A percentile compares a stretch with the other conserved stretches of the same genome.
Evolutionary conservation across 495 filamentous ascomycete species (phyloP).

Genomic region (Neurospora sp.): DNA sequence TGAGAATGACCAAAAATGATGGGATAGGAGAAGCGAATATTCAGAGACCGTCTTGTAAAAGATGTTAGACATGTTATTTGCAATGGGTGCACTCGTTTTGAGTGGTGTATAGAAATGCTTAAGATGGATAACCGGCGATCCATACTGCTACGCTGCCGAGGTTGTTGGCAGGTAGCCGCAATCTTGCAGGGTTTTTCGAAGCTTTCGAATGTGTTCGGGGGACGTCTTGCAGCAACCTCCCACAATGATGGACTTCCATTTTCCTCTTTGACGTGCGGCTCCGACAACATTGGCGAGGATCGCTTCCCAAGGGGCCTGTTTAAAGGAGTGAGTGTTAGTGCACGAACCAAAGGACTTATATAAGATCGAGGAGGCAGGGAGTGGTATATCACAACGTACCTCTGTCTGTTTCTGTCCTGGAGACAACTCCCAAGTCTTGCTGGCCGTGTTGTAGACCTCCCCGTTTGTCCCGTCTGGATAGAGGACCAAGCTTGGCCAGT

Average conservation of each 20-base stretch:
- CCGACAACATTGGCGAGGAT: conserved; percentile 45
- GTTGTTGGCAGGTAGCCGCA: neutral
- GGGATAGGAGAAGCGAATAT: neutral
- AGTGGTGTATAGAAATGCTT: neutral
- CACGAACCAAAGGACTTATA: neutral
- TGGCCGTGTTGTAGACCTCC: conserved; percentile 52
- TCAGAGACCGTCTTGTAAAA: neutral
- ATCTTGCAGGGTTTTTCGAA: conserved; percentile 19
- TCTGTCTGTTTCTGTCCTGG: conserved; percentile 5
- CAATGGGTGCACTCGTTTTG: too few species aligned
- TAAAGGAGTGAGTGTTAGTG: neutral
- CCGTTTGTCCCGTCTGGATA: conserved; percentile 64
- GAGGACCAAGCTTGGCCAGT: conserved; percentile 48
- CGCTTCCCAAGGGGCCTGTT: conserved; percentile 40
- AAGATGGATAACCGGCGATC: neutral
- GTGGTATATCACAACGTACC: conserved; percentile 6
- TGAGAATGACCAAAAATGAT: neutral
- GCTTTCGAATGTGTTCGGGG: conserved; percentile 38
- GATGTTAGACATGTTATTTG: neutral
- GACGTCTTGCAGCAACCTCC: conserved; percentile 55
- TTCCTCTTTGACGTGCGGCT: conserved; percentile 45
- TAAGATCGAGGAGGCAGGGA: neutral
- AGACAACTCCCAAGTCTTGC: conserved; percentile 46
- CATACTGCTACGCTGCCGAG: neutral
- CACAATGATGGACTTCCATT: conserved; percentile 43